Conservation (phyloP, 1,284 basidiomycete species). For the Erythrobasidium hasegawianum region DNA sequence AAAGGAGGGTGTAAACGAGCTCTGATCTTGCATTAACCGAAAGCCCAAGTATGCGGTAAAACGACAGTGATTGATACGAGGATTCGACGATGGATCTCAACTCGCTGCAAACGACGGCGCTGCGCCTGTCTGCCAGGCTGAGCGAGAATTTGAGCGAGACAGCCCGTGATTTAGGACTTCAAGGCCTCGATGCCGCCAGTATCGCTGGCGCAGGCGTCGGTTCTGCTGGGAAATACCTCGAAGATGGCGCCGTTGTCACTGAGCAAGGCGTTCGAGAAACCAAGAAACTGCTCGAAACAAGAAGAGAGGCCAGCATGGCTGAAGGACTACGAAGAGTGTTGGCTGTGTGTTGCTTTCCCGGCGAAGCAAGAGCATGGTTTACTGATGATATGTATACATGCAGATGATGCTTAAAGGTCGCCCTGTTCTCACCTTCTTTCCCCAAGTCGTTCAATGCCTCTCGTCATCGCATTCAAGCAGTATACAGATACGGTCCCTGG, state of each 20-base stretch:
- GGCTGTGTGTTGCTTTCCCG: slow-evolving; percentile 59
- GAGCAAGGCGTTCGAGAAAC: slow-evolving; percentile 60
- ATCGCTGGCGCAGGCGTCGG: slow-evolving; percentile 19
- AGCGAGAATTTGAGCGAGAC: slow-evolving; percentile 37
- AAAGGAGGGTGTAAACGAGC: background rate
- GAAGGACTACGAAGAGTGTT: slow-evolving; percentile 91
- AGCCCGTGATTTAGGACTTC: slow-evolving; percentile 33
- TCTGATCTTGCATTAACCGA: background rate
- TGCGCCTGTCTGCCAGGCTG: slow-evolving; percentile 28
- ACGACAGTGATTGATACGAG: background rate
- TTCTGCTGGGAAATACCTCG: slow-evolving; percentile 43
- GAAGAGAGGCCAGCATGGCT: slow-evolving; percentile 77
- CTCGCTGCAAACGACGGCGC: slow-evolving; percentile 30
- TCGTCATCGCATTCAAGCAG: slow-evolving; percentile 58
- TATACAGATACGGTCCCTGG: slow-evolving; percentile 91
- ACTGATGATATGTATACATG: background rate
- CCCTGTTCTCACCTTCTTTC: slow-evolving; percentile 86
- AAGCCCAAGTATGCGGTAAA: no score
- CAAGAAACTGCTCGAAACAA: slow-evolving; percentile 76
- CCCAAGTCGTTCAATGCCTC: slow-evolving; percentile 90
- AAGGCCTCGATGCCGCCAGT: slow-evolving; percentile 30
- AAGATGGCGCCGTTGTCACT: slow-evolving; percentile 42
- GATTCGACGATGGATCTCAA: slow-evolving; percentile 16
- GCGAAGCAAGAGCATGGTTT: background rate
- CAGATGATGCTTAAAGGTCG: slow-evolving; percentile 89